Evolutionary conservation across 78 protist genomes (phyloP), one percentile per base, ranked within the genome.

Genomic region (Dictyostelium citrinum): DNA sequence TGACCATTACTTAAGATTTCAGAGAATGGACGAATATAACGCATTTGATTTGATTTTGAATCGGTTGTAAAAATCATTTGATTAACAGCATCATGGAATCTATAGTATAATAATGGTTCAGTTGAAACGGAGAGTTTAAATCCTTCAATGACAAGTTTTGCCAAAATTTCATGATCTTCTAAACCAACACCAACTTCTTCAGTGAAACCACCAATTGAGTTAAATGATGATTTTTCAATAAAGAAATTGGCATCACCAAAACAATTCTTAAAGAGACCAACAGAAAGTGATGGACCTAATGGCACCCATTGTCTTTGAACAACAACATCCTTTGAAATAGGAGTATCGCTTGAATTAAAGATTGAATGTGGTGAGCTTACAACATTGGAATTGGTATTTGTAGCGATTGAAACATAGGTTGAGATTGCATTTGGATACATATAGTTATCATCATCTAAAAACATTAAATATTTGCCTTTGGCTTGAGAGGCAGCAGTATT

Each of bases 231-330:
- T 22, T 72, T 78, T 27, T 64, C 49, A 46, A 88, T 68, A 22
- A 88, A 88, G 71, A 88, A 88, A 37, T 88, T 88, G 22, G 93
- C 93, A 67, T 88, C 93, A 78, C 93, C 93, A 64, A 88, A 88
- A 88, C 93, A 88, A 51, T 88, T 88, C 33, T 78, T 88, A 49
- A 88, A 88, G 31, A 88, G 41, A 78, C 93, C 93, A 20, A 88
- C 93, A 0, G 79, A 27, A n/a, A 88, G 67, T 4, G 93, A 88
- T 64, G 84, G 72, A 49, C 93, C 93, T 2, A 88, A 41, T 33
- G 93, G 93, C 11, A 78, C 80, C 93, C 93, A 88, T 78, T 88
- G 93, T 39, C 85, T 58, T 58, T 74, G 45, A 11, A 85, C 61
- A 0, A 24, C 14, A 8, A 75, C 77, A 17, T 79, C 43, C 1